Evolutionary conservation across 176 grass and related monocot genomes (phyloP), one percentile per base, ranked within the genome.

Genomic region (Metroxylon sagu): DNA sequence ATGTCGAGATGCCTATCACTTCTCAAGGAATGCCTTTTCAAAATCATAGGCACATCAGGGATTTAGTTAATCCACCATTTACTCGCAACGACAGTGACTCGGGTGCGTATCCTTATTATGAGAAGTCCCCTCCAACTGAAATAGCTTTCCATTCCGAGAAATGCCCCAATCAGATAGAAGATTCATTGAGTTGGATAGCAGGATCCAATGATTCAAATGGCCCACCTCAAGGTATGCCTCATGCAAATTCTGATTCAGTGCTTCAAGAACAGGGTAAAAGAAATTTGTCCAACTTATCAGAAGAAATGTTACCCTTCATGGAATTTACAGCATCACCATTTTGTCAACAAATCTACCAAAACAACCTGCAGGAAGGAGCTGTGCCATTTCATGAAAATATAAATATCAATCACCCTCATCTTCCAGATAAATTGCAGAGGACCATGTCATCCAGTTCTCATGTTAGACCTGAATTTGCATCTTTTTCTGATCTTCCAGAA

Each of bases 201-300:
- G 66, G 53, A 16, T 50, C 67, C 26, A 69, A 77, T 57, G 85
- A 73, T 27, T 68, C 58, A 57, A 16, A 31, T 55, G 59, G 52
- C 12, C 60, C 73, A 71, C 57, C 61, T 79, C 58, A 68, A 60
- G 69, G 78, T 52, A 82, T 87, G 77, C 61, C 77, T 50, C 86
- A 84, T 88, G 75, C 74, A 58, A 85, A 62, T n/a, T 92, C 93
- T 1, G 79, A 92, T 66, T 81, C 93, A 68, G 56, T 82, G 64
- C 19, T 88, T 52, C 79, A 83, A 29, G 76, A 67, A 59, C 56
- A 23, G 17, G 48, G 19, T 59, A 68, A 63, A n/a, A 56, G 30
- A 28, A 65, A 48, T 67, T 55, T 61, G 50, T 72, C 87, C 14
- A 85, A 62, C 66, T 57, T 82, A 17, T 76, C 78, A 54, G 69